Conservation (phyloP, 2,329 filamentous ascomycete species). For the Cladosporium oxysporum region DNA sequence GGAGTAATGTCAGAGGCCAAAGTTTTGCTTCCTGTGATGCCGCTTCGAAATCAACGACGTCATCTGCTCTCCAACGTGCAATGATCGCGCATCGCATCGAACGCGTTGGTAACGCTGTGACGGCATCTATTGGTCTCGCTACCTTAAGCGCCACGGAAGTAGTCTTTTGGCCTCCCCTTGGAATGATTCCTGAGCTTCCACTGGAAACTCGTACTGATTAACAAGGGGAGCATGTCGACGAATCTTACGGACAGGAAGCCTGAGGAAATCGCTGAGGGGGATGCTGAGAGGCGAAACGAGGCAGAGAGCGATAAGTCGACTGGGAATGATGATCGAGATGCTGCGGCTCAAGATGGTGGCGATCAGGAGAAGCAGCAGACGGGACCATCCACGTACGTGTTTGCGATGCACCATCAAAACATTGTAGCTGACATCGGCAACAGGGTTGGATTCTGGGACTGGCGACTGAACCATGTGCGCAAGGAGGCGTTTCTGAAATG, state of each 20-base stretch:
- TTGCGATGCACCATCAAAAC: background rate
- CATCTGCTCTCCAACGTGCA: background rate
- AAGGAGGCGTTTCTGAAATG: slow-evolving; percentile 45
- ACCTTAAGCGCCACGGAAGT: background rate
- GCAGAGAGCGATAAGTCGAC: background rate
- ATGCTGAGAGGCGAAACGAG: background rate
- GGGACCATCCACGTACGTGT: slow-evolving; percentile 2
- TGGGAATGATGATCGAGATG: background rate
- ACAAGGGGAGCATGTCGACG: background rate
- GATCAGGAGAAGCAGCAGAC: slow-evolving; percentile 12
- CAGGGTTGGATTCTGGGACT: slow-evolving; percentile 50
- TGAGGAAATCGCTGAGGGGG: background rate
- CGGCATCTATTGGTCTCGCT: slow-evolving; percentile 1
- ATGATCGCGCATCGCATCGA: background rate
- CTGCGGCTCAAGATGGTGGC: background rate
- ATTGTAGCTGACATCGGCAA: background rate
- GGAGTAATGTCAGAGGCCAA: background rate
- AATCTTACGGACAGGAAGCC: background rate
- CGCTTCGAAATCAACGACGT: background rate
- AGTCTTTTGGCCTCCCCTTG: background rate
- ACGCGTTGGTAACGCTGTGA: slow-evolving; percentile 1
- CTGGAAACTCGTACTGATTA: background rate
- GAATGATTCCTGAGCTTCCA: background rate
- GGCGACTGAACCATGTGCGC: slow-evolving; percentile 41
- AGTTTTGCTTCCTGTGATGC: background rate